Base-by-base conservation (phyloP, 2,329 filamentous ascomycete species). In the Colletotrichum siamense region DNA sequence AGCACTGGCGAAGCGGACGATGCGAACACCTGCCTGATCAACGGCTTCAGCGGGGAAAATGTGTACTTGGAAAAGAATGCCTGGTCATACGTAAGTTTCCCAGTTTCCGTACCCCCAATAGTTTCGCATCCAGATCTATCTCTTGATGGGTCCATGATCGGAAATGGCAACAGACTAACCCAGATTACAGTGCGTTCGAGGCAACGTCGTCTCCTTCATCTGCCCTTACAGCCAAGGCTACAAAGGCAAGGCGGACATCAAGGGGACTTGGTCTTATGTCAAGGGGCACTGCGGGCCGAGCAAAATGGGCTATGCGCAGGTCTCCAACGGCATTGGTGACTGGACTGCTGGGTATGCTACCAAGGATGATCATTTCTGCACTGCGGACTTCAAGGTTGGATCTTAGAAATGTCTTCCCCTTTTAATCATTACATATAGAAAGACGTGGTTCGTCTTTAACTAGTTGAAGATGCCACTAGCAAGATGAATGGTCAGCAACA, bases 401-500 rank as follows among this genome's bases (percentile, higher is more conserved):
- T 52, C 44, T 22, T 52, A 13, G 22, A 52, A 3, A 52, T 3
- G 44, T 22, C n/a, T 8, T 22, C 3, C 18, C 12, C 44, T 24
- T 22, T 13, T 13, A 0, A 2, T 52, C 6, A 12, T 52, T 22
- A 2, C n/a, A 52, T 52, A 8, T 52, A 22, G 44, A 22, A 22
- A 22, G 12, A 13, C 1, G 10, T 22, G 6, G 5, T 49, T 52
- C 12, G 0, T 52, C n/a, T 2, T 52, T 0, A 2, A 3, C 6
- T 52, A 3, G n/a, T 52, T 52, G n/a, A 52, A 52, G n/a, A 52
- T 13, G n/a, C 12, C 10, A 52, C 44, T 22, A 52, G 44, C n/a
- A 8, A 1, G 44, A 7, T 8, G 0, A 22, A 22, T 13, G 0
- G 1, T 22, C 13, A 22, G 44, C 10, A 0, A 13, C 44, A 13